Base-by-base conservation (phyloP, 2,329 filamentous ascomycete species). In the Ophiocordyceps polyrhachis-furcata region DNA sequence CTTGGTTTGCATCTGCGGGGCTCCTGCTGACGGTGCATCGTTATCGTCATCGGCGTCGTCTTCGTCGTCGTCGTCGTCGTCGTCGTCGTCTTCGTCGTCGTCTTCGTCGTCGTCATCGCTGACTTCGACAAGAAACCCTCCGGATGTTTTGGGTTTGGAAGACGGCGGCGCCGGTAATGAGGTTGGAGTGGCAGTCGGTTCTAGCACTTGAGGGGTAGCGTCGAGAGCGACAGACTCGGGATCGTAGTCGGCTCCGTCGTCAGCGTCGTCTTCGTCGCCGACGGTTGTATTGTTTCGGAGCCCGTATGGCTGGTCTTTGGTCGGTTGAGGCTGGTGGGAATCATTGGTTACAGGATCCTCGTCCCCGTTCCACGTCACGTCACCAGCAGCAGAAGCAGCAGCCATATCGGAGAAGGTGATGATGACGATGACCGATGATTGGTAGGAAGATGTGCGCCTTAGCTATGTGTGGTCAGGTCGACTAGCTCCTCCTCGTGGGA, bases 61-160 rank as follows among this genome's bases (percentile, higher is more conserved):
- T 52, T 76, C 73, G 29, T 74, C 71, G 50, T 77, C 74, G 28
- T 35, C 32, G 14, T 35, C 32, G 14, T 35, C 32, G 4, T 35
- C 32, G 13, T 35, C 14, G 5, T 51, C 50, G 28, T 41, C 28
- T 15, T 41, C 23, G n/a, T n/a, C n/a, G n/a, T n/a, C n/a, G 4
- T 53, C 52, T 25, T 62, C 56, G 5, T 73, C 73, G 52, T 76
- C 56, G 4, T 74, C 73, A 52, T 76, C 73, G 31, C 74, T 71
- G 50, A 71, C 74, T 56, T 70, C 72, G 53, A 76, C 66, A 55
- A 77, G 61, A 60, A 78, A 78, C 41, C 74, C 74, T 40, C 72
- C 73, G 21, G 71, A 68, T 48, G 68, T 74, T 58, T 74, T 75
- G 31, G 71, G 76, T 59, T 80, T 81, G 47, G 61, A 52, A 5